Percentiles rank a stretch among this genome's conserved stretches.
These are phyloP conservation scores for Cadophora malorum DNA, from an alignment of 2,329 filamentous ascomycete species.

Conservation along the genomic window DNA sequence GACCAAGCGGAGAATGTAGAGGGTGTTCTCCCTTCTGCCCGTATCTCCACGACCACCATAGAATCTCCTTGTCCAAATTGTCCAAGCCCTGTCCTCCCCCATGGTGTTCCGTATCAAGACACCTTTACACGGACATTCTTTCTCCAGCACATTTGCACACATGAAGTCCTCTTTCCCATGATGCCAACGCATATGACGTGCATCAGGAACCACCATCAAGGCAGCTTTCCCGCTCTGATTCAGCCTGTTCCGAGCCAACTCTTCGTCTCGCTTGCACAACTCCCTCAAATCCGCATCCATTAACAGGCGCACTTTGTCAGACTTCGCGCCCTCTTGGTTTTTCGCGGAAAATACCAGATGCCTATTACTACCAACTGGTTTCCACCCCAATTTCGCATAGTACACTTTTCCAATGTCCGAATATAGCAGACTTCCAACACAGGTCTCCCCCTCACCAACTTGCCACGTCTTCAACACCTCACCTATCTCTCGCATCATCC, in stretches of 20 bases:
- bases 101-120: conserved; percentile 61
- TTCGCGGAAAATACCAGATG: conserved; percentile 68
- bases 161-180: conserved; percentile 81
- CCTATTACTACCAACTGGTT: conserved; percentile 67
- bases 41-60: conserved; percentile 56
- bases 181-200: conserved; percentile 76
- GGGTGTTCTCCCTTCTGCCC: conserved; percentile 60
- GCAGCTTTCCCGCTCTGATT: conserved; percentile 48
- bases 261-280: conserved; percentile 68
- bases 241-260: conserved; percentile 48
- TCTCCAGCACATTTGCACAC: conserved; percentile 63
- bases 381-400: conserved; percentile 80
- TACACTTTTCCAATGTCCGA: conserved; percentile 85
- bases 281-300: conserved; percentile 66
- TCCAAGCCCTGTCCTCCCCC: conserved; percentile 64
- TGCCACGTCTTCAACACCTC: conserved; percentile 57
- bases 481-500: conserved; percentile 73
- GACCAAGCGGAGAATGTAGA: conserved; percentile 72
- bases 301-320: conserved; percentile 38
- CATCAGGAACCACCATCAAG: conserved; percentile 71
- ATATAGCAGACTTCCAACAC: conserved; percentile 72
- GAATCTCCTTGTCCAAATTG: conserved; percentile 72
- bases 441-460: conserved; percentile 47
- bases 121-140: conserved; percentile 66
- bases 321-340: neutral